Base-by-base conservation (phyloP, 345 rosid species). In the Linum trigynum region DNA sequence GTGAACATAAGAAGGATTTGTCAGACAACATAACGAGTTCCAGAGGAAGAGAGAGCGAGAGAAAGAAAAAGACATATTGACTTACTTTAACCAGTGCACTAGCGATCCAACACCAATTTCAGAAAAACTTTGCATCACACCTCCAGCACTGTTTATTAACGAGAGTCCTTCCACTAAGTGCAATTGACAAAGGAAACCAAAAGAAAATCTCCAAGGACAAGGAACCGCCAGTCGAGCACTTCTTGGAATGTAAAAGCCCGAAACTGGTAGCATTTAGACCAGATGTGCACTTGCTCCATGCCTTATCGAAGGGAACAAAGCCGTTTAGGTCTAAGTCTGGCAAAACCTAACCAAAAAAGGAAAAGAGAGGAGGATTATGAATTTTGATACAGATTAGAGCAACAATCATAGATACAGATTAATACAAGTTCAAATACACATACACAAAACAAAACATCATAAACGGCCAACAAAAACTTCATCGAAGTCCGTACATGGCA, bases 161-260 rank as follows among this genome's bases (percentile, higher is more conserved):
- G 74, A 63, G 67, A 76, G 74, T 67, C 73, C 5, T 76, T 70
- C 61, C 73, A 76, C 89, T 87, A 92, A 67, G 98, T 92, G 85
- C 97, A 85, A 77, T 92, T 92, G 69, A 92, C 83, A 71, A 89
- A 87, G 79, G 90, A 84, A 75, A 83, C 86, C 82, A 81, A 72
- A 65, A 86, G 86, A 67, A 84, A 86, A 77, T 82, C 88, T 77
- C 94, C 82, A 74, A 63, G 77, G 61, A 75, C 72, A 58, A 84
- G 79, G 78, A 88, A 83, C 81, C 94, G 87, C 98, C 96, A 88
- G 64, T 88, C 89, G 23, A 92, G 96, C 74, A 80, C 88, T 86
- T 88, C 90, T 83, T 82, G 91, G 79, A 86, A 76, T 59, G 91
- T 84, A 67, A 84, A 78, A 78, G 66, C 79, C 63, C 79, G 82